Percentiles rank a stretch among this genome's conserved stretches.
These are phyloP conservation scores for Plectosphaerella plurivora DNA, from an alignment of 2,329 filamentous ascomycete genomes.

Conservation along the genomic window DNA sequence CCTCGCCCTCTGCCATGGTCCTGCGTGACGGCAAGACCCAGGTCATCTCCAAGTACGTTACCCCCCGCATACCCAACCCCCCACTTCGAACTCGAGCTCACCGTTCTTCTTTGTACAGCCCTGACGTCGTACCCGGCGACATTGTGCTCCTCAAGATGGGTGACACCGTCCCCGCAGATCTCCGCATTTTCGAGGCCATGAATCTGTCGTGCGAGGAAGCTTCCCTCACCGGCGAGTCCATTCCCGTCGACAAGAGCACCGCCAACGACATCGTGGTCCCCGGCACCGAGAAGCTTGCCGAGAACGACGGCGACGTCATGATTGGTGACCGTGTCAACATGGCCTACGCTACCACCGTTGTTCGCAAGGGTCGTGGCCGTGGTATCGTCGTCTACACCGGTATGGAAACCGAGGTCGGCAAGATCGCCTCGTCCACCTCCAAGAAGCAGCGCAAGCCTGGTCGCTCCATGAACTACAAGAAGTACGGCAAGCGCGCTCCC, in stretches of 20 bases:
- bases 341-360: constrained; percentile 68
- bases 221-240: constrained; percentile 71
- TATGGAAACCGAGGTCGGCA: constrained; percentile 67
- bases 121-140: constrained; percentile 68
- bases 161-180: constrained; percentile 70
- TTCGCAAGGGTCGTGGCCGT: constrained; percentile 67
- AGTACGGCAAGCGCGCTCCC: constrained; percentile 45
- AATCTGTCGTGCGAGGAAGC: constrained; percentile 78
- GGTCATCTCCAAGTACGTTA: constrained; percentile 52
- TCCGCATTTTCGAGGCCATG: constrained; percentile 67
- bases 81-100: not conserved
- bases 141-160: constrained; percentile 64
- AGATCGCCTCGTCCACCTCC: constrained; percentile 55
- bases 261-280: constrained; percentile 41
- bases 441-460: constrained; percentile 52
- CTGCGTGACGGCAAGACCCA: constrained; percentile 54
- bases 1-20: constrained; percentile 59
- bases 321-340: constrained; percentile 72
- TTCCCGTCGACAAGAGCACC: constrained; percentile 64
- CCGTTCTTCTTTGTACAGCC: constrained; percentile 26
- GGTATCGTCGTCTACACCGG: constrained; percentile 71
- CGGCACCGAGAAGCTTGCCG: constrained; percentile 39
- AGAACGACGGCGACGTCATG: constrained; percentile 46
- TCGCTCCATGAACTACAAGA: constrained; percentile 47
- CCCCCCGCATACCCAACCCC: constrained; percentile 1